Evolutionary conservation across 148 eudicot genomes (phyloP).

Genomic region (Silene conica): DNA sequence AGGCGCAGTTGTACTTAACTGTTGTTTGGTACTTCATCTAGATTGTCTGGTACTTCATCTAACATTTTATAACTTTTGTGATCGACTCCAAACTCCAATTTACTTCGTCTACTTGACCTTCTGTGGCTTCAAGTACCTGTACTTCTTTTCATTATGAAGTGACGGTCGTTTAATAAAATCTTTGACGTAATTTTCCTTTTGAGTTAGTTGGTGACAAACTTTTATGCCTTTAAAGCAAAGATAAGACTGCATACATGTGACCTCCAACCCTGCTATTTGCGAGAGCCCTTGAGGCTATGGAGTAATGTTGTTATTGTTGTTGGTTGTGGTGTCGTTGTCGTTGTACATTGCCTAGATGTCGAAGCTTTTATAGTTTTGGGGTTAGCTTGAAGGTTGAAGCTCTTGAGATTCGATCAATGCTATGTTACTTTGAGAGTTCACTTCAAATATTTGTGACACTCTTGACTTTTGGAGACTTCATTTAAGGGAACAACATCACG

Average conservation of each 20-base stretch:
- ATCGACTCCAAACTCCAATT: background rate
- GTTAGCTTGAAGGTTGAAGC: conserved; percentile 3
- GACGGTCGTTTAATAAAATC: background rate
- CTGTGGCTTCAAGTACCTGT: background rate
- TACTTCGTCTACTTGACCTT: background rate
- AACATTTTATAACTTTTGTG: background rate
- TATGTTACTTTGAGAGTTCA: background rate
- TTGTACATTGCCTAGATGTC: background rate
- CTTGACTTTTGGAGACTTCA: background rate
- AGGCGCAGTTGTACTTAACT: background rate
- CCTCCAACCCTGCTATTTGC: background rate
- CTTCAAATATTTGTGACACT: background rate
- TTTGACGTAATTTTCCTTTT: background rate
- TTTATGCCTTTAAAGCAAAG: background rate
- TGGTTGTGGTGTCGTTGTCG: background rate
- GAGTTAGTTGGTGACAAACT: background rate
- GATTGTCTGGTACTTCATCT: background rate
- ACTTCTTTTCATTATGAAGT: background rate
- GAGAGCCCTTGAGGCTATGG: background rate
- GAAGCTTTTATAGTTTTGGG: conserved; percentile 1
- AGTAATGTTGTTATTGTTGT: background rate
- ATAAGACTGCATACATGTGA: background rate
- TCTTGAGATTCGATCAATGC: background rate
- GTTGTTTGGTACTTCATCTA: background rate
- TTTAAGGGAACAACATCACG: background rate